A percentile compares a stretch with the other conserved stretches of the same genome.
Conservation (phyloP, 2,329 filamentous ascomycete genomes). For the Claviceps fusiformis region DNA sequence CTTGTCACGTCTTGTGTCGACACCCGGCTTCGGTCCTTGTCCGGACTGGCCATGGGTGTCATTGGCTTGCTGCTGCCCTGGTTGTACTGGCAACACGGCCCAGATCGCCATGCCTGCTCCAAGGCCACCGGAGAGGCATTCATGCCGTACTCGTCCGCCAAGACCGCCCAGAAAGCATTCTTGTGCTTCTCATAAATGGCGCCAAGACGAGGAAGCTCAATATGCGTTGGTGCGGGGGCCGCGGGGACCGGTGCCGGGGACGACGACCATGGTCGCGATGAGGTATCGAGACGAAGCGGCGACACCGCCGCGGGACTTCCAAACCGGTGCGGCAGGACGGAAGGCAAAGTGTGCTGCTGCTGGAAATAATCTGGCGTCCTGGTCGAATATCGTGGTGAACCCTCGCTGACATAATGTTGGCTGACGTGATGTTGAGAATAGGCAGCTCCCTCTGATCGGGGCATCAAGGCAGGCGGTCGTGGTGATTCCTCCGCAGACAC, state of each 20-base stretch:
- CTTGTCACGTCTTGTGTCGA: slow-evolving; percentile 38
- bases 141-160: slow-evolving; percentile 58
- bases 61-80: slow-evolving; percentile 31
- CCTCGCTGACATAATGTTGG: slow-evolving; percentile 14
- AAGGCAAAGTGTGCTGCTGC: slow-evolving; percentile 31
- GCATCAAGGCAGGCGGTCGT: slow-evolving; percentile 48
- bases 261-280: slow-evolving; percentile 30
- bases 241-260: slow-evolving; percentile 17
- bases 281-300: slow-evolving; percentile 48
- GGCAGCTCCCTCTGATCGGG: slow-evolving; percentile 46
- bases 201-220: slow-evolving; percentile 54
- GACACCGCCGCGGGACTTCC: slow-evolving; percentile 15
- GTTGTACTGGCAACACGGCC: slow-evolving; percentile 25
- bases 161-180: slow-evolving; percentile 56
- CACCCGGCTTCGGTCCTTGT: slow-evolving; percentile 28
- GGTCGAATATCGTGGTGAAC: slow-evolving; percentile 26
- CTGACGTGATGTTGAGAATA: slow-evolving; percentile 19
- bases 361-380: slow-evolving; percentile 29
- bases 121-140: slow-evolving; percentile 48
- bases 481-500: slow-evolving; percentile 29
- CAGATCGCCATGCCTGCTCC: slow-evolving; percentile 56
- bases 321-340: slow-evolving; percentile 23
- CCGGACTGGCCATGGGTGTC: slow-evolving; percentile 39
- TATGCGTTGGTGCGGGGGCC: slow-evolving; percentile 29
- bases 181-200: slow-evolving; percentile 59